phyloP scores from a whole-genome alignment of 2,329 filamentous ascomycete species.

The Zelopaecilomyces penicillatus region DNA sequence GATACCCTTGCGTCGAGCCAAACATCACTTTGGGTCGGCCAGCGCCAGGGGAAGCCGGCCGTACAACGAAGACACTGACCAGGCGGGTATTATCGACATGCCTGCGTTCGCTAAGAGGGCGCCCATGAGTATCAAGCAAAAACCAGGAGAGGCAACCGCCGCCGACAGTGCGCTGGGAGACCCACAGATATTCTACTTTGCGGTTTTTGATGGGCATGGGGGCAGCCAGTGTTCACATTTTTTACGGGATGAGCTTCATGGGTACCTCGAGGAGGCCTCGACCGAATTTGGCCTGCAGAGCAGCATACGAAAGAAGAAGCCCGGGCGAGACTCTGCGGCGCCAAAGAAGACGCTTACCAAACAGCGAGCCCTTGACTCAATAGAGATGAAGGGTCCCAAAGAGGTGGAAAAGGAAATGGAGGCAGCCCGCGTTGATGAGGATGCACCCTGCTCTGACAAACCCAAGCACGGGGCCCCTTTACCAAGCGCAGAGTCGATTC shows the following conservation, averaged over 20 bases:
- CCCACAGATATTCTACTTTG: constrained; percentile 96
- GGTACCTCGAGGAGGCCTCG: constrained; percentile 79
- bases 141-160: constrained; percentile 51
- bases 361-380: constrained; percentile 20
- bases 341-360: constrained; percentile 14
- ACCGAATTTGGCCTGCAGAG: constrained; percentile 69
- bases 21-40: constrained; percentile 86
- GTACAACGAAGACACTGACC: constrained; percentile 90
- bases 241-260: constrained; percentile 72
- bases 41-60: constrained; percentile 72
- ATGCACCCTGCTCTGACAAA: constrained; percentile 25
- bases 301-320: constrained; percentile 50
- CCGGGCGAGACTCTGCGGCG: constrained; percentile 16
- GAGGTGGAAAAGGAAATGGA: constrained; percentile 33
- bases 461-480: constrained; percentile 29
- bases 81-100: constrained; percentile 87
- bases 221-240: constrained; percentile 84
- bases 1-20: constrained; percentile 85
- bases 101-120: constrained; percentile 84
- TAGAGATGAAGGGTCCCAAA: constrained; percentile 43
- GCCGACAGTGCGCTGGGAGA: constrained; percentile 77
- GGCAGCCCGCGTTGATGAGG: constrained; percentile 22
- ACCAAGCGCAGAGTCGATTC: constrained; percentile 33
- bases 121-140: constrained; percentile 54
- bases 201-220: constrained; percentile 91